A percentile compares a stretch with the other conserved stretches of the same genome.
Evolutionary conservation across 2,329 filamentous ascomycete species (phyloP).

Genomic region (Monilinia fructigena): DNA sequence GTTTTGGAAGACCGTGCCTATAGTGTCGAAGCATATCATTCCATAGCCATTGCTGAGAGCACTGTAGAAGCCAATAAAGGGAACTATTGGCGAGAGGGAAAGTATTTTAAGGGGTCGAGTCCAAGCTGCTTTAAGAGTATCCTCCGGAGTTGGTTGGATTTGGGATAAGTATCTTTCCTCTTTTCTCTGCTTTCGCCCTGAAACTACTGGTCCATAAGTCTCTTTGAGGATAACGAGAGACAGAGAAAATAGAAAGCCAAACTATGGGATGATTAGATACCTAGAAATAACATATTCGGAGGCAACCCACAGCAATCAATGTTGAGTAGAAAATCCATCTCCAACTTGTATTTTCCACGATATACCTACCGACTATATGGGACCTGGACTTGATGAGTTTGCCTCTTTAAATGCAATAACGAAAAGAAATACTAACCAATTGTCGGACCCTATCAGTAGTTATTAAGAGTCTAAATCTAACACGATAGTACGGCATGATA

Average conservation of each 20-base stretch:
- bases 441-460: background rate
- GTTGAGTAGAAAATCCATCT: slow-evolving; percentile 54
- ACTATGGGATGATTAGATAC: background rate
- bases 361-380: slow-evolving; percentile 53
- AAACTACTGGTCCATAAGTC: slow-evolving; percentile 50
- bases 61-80: slow-evolving; percentile 2
- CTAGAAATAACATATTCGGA: slow-evolving; percentile 38
- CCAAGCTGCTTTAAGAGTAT: slow-evolving; percentile 3
- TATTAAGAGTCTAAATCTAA: background rate
- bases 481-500: background rate
- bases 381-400: slow-evolving; percentile 38
- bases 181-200: slow-evolving; percentile 44
- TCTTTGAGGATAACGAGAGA: slow-evolving; percentile 46
- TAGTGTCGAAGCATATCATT: slow-evolving; percentile 3
- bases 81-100: background rate
- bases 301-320: slow-evolving; percentile 45
- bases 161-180: background rate
- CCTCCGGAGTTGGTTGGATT: background rate
- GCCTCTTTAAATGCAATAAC: background rate
- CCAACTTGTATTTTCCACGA: slow-evolving; percentile 50
- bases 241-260: slow-evolving; percentile 32
- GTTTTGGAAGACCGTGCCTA: slow-evolving; percentile 2
- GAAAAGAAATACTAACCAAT: background rate
- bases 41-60: slow-evolving; percentile 7
- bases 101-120: slow-evolving; percentile 1